Conservation (phyloP, 176 grass and related monocot species). For the Oryza coarctata region DNA sequence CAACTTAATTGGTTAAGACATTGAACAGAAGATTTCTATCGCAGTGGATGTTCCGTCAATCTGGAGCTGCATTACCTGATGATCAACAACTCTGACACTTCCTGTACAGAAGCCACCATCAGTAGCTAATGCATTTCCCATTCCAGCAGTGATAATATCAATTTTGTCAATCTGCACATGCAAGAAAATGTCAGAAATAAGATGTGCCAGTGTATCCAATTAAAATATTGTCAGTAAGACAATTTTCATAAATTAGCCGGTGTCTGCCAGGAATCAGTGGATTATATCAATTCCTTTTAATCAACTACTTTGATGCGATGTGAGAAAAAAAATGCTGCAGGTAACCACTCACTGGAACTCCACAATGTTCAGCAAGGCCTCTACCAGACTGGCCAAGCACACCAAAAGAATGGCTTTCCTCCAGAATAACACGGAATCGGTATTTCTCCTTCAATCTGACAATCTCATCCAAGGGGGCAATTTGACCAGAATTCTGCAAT, state of each 20-base stretch:
- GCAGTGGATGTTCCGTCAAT: slow-evolving; percentile 17
- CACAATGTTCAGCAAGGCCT: slow-evolving; percentile 92
- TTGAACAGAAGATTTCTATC: slow-evolving; percentile 14
- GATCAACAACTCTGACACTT: slow-evolving; percentile 94
- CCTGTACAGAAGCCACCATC: slow-evolving; percentile 96
- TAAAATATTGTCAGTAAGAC: slow-evolving; percentile 4
- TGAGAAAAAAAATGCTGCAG: neutral
- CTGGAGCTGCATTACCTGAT: slow-evolving; percentile 63
- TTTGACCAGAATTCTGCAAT: slow-evolving; percentile 89
- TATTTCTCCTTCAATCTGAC: slow-evolving; percentile 92
- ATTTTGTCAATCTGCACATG: slow-evolving; percentile 87
- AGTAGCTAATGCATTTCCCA: slow-evolving; percentile 93
- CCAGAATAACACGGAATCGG: slow-evolving; percentile 82
- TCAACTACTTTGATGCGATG: neutral
- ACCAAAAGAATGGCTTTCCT: slow-evolving; percentile 96
- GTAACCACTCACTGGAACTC: slow-evolving; percentile 61
- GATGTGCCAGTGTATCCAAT: slow-evolving; percentile 2
- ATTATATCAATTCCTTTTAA: neutral
- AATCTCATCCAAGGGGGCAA: slow-evolving; percentile 88
- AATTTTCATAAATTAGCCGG: slow-evolving; percentile 5
- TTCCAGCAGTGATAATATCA: slow-evolving; percentile 97
- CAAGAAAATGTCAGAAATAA: slow-evolving; percentile 28
- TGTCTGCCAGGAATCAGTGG: slow-evolving; percentile 8
- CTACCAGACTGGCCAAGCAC: slow-evolving; percentile 85
- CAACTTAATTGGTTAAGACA: slow-evolving; percentile 34